Conservation (phyloP, 441 rosid species). For the Kokia cookei region DNA sequence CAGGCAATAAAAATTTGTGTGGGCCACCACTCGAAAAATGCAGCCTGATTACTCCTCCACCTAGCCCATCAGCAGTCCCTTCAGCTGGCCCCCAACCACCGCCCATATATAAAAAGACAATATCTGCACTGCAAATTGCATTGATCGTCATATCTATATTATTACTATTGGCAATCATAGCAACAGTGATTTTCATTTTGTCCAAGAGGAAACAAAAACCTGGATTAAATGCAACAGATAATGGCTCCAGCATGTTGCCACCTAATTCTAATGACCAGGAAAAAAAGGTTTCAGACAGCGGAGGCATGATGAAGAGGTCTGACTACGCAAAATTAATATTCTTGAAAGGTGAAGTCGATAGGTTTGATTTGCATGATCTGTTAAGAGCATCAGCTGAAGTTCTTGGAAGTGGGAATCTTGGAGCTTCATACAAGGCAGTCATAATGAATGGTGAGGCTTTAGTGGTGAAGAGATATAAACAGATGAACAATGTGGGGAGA, state of each 20-base stretch:
- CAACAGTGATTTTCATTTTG: constrained; percentile 14
- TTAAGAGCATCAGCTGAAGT: constrained; percentile 88
- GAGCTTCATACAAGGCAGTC: constrained; percentile 82
- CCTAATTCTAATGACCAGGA: background rate
- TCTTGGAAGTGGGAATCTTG: constrained; percentile 88
- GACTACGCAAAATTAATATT: constrained; percentile 38
- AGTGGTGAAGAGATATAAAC: constrained; percentile 92
- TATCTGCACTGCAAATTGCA: constrained; percentile 8
- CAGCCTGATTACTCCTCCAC: background rate
- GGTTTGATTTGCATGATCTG: constrained; percentile 74
- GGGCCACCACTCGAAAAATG: constrained; percentile 53
- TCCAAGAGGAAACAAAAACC: constrained; percentile 14
- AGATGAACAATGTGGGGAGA: constrained; percentile 72
- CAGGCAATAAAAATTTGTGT: constrained; percentile 68
- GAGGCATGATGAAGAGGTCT: constrained; percentile 9
- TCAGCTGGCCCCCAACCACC: background rate
- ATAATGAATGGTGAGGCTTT: constrained; percentile 30
- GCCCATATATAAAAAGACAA: constrained; percentile 6
- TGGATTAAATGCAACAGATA: background rate
- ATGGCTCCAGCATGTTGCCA: constrained; percentile 17
- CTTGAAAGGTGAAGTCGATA: constrained; percentile 47
- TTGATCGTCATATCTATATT: constrained; percentile 19
- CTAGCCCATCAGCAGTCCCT: background rate
- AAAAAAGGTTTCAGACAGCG: constrained; percentile 2
- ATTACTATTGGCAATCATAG: constrained; percentile 15